Evolutionary conservation across 108 stramenopile genomes (phyloP), one percentile per base, ranked within the genome.

Genomic region (Halocafeteria seosinensis): DNA sequence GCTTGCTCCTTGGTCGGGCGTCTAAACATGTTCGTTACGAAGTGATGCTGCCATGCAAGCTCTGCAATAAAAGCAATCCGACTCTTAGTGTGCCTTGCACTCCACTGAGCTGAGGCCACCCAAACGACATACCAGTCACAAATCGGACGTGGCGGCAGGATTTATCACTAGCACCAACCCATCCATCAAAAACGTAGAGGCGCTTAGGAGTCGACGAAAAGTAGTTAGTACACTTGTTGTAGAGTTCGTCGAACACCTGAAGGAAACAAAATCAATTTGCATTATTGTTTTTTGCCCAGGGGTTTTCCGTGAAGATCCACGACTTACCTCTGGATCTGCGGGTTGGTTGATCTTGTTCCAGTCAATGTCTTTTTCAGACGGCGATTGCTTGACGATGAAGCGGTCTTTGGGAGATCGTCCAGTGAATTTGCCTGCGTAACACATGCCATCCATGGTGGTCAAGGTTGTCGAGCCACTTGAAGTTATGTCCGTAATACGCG

Each of bases 31-130:
- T 95, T 95, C 51, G 87, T 85, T 0, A 85, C 85, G 72, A 87
- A 89, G 63, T 87, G 87, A 50, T 93, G 88, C 73, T 91, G 92
- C 94, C 94, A 95, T 51, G 91, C 91, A 87, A 91, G 87, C 78
- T 93, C 91, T n/a, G n/a, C n/a, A n/a, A n/a, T n/a, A n/a, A n/a
- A n/a, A n/a, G n/a, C n/a, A n/a, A n/a, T n/a, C n/a, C n/a, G n/a
- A n/a, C n/a, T n/a, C n/a, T n/a, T n/a, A n/a, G n/a, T n/a, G n/a
- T n/a, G n/a, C n/a, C n/a, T n/a, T n/a, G n/a, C n/a, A n/a, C n/a
- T n/a, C n/a, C n/a, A n/a, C n/a, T n/a, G n/a, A n/a, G n/a, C n/a
- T n/a, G n/a, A n/a, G n/a, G n/a, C n/a, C n/a, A n/a, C n/a, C n/a
- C n/a, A n/a, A n/a, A n/a, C n/a, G n/a, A n/a, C n/a, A n/a, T n/a